These are phyloP conservation scores for Crucibulum laeve DNA, from an alignment of 768 basidiomycete species.

Conservation along the genomic window DNA sequence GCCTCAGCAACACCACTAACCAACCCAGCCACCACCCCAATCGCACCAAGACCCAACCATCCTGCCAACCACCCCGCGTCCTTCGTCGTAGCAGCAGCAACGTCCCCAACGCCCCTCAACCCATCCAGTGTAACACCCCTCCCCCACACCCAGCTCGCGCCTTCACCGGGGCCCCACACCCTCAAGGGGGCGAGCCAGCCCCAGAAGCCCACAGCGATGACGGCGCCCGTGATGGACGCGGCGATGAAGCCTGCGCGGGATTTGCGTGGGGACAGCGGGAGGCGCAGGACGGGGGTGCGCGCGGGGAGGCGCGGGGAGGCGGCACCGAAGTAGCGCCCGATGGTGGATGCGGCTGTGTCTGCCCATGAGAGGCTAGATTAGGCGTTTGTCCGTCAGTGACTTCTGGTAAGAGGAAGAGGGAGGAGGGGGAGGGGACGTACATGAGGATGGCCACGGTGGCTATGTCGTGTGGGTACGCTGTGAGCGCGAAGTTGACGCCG, in stretches of 20 bases:
- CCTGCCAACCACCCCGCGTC: constrained; percentile 23
- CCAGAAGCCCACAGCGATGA: constrained; percentile 72
- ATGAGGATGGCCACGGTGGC: constrained; percentile 89
- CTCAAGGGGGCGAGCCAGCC: constrained; percentile 49
- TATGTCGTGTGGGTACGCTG: constrained; percentile 77
- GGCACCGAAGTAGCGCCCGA: constrained; percentile 83
- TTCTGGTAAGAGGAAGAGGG: neutral
- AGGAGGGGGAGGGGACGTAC: constrained; percentile 40
- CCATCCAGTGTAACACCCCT: constrained; percentile 35
- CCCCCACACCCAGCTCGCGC: constrained; percentile 56
- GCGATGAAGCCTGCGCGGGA: constrained; percentile 83
- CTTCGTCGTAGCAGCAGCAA: too few species aligned
- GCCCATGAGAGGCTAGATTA: constrained; percentile 83
- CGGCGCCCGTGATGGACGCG: constrained; percentile 66
- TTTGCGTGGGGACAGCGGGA: constrained; percentile 80
- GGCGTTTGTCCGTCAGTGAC: constrained; percentile 2
- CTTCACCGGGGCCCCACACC: constrained; percentile 18
- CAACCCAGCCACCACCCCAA: constrained; percentile 66
- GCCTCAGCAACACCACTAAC: constrained; percentile 88
- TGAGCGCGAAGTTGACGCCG: constrained; percentile 75
- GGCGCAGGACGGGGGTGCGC: constrained; percentile 35
- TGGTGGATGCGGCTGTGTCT: constrained; percentile 89
- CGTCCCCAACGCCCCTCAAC: constrained; percentile 10
- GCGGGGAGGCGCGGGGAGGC: constrained; percentile 50
- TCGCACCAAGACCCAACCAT: constrained; percentile 45